These are phyloP conservation scores for Abelmoschus esculentus DNA, from an alignment of 345 rosid species.

Conservation along the genomic window DNA sequence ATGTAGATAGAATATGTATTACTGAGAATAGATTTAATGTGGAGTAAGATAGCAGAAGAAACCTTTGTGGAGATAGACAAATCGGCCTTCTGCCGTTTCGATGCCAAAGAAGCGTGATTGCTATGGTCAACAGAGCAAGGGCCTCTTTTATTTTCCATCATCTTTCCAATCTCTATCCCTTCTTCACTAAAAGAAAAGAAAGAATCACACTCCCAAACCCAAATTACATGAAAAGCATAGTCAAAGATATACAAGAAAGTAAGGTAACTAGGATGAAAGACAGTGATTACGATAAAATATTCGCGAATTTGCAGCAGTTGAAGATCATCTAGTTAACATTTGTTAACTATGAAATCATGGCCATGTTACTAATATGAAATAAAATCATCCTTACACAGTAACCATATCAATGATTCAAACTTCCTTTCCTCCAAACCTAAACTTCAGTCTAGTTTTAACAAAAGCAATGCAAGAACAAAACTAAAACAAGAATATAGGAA, in stretches of 20 bases:
- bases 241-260: not conserved
- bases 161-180: constrained; percentile 17
- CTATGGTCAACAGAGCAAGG: constrained; percentile 34
- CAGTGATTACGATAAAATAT: no score
- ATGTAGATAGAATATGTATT: no score
- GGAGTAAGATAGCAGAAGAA: not conserved
- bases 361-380: not conserved
- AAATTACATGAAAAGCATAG: not conserved
- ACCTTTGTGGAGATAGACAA: constrained; percentile 77
- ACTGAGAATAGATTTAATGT: not conserved
- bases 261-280: not conserved
- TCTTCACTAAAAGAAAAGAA: constrained; percentile 26
- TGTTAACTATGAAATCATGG: constrained; percentile 1
- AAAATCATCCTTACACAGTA: no score
- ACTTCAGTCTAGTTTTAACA: not conserved
- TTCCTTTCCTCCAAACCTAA: no score
- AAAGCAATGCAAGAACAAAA: not conserved
- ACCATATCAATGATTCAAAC: no score
- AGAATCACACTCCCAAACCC: not conserved
- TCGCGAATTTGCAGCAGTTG: not conserved
- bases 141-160: constrained; percentile 52
- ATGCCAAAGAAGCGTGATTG: constrained; percentile 48
- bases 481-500: not conserved
- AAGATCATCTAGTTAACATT: constrained; percentile 3
- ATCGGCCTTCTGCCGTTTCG: constrained; percentile 72